Base-by-base conservation (phyloP, 495 filamentous ascomycete species). In the Daldinia vernicosa region DNA sequence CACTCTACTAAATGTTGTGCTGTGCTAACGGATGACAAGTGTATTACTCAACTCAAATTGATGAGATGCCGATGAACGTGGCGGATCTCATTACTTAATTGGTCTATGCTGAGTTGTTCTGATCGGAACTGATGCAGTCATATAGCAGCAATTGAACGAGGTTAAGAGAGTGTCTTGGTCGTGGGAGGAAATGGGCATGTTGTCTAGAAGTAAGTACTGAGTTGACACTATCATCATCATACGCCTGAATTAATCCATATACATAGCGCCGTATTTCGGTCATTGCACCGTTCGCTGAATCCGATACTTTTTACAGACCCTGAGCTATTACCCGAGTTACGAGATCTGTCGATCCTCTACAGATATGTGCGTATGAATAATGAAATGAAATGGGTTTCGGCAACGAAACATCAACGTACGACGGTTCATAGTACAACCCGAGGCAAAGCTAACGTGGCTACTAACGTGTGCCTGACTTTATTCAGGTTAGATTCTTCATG, bases 41-140 rank as follows among this genome's bases (percentile, higher is more conserved):
- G 72, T 97, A 96, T 80, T 97, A 97, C 80, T 97, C 93, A 37
- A 99, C 95, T 53, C 95, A 99, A 82, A 99, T 99, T 70, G 95
- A 99, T 76, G 95, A 99, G 86, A 99, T 99, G 95, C 95, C 95
- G 27, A 98, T 99, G 95, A 98, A 98, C 76, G 89, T 91, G 64
- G 89, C 89, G 53, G 89, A 91, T 74, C 83, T 90, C 32, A 84
- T 91, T 66, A 57, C 74, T 63, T 76, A 63, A 67, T 39, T 24
- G 22, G 9, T 27, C 26, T 11, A n/a, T 9, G 22, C 43, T 3
- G 26, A 59, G 27, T 11, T 12, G n/a, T 47, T 35, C 17, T 33
- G 39, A 45, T 17, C 32, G 37, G 27, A 65, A 60, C 63, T 68
- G 65, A 74, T 69, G 8, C 9, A 50, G 30, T 35, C 52, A 45